Conservation (phyloP, 2,329 filamentous ascomycete genomes). For the Pseudogymnoascus sp. region DNA sequence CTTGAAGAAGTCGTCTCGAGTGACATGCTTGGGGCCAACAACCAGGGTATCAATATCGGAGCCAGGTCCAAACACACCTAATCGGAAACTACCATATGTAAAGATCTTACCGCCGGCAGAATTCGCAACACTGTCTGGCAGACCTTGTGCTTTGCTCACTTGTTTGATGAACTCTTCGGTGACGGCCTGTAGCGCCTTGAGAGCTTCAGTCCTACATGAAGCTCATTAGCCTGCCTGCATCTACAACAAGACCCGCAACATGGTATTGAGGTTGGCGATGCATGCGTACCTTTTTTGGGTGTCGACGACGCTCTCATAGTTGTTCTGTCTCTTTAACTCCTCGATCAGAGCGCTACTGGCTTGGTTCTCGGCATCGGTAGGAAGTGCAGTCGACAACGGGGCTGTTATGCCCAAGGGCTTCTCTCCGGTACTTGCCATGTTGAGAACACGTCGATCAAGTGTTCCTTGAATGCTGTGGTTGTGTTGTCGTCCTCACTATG, state of each 20-base stretch:
- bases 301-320: constrained; percentile 78
- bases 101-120: constrained; percentile 88
- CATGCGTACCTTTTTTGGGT: constrained; percentile 66
- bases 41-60: constrained; percentile 98
- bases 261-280: not conserved
- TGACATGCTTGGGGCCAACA: constrained; percentile 82
- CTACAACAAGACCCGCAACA: not conserved
- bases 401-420: constrained; percentile 61
- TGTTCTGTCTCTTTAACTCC: constrained; percentile 82
- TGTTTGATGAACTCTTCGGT: constrained; percentile 80
- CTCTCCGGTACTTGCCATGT: constrained; percentile 24
- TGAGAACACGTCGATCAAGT: constrained; percentile 9
- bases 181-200: constrained; percentile 69
- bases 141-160: constrained; percentile 50
- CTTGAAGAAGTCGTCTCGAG: constrained; percentile 84
- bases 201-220: constrained; percentile 51
- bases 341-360: constrained; percentile 73
- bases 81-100: constrained; percentile 89
- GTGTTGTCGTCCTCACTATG: not conserved
- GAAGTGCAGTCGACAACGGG: constrained; percentile 70
- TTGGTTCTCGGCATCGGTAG: constrained; percentile 68
- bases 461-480: not conserved
- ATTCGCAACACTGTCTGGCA: constrained; percentile 71
- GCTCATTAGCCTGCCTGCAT: constrained; percentile 16
- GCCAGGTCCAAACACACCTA: constrained; percentile 89